Evolutionary conservation across 306 rosid species (phyloP).

Genomic region (Acmispon strigosus): DNA sequence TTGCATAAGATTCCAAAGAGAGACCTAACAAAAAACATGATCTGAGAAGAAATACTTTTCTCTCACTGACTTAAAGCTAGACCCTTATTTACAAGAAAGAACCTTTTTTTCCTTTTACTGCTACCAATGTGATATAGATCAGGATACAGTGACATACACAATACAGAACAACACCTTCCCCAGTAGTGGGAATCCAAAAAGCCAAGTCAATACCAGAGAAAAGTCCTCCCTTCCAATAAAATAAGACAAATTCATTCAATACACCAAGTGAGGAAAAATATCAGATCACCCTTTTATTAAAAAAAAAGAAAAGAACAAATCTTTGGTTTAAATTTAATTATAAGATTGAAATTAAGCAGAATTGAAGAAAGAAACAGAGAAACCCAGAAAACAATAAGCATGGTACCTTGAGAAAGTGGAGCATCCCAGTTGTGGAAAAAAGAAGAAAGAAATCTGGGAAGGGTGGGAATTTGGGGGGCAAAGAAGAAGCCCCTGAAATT

Average conservation of each 20-base stretch:
- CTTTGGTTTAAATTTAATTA: neutral
- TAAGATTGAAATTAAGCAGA: neutral
- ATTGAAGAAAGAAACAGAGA: neutral
- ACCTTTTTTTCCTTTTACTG: constrained; percentile 34
- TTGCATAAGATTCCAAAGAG: constrained; percentile 26
- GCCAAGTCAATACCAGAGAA: constrained; percentile 21
- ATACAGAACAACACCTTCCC: constrained; percentile 16
- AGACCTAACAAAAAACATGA: constrained; percentile 18
- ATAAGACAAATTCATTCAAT: constrained; percentile 12
- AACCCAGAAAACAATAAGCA: neutral
- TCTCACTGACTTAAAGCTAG: constrained; percentile 36
- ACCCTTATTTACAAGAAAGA: constrained; percentile 34
- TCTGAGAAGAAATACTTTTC: constrained; percentile 11
- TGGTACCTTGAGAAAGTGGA: constrained; percentile 33
- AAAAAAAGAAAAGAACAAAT: neutral
- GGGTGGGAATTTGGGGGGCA: constrained; percentile 14
- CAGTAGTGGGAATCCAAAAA: constrained; percentile 32
- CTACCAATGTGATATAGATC: constrained; percentile 10
- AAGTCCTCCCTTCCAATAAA: constrained; percentile 19
- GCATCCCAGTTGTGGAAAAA: constrained; percentile 22
- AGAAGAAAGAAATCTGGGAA: constrained; percentile 18
- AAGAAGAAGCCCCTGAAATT: constrained; percentile 37
- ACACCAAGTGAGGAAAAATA: neutral
- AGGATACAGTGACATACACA: constrained; percentile 11
- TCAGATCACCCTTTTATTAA: neutral